Conservation (phyloP, 1,284 basidiomycete genomes). For the Schizophyllum commune region DNA sequence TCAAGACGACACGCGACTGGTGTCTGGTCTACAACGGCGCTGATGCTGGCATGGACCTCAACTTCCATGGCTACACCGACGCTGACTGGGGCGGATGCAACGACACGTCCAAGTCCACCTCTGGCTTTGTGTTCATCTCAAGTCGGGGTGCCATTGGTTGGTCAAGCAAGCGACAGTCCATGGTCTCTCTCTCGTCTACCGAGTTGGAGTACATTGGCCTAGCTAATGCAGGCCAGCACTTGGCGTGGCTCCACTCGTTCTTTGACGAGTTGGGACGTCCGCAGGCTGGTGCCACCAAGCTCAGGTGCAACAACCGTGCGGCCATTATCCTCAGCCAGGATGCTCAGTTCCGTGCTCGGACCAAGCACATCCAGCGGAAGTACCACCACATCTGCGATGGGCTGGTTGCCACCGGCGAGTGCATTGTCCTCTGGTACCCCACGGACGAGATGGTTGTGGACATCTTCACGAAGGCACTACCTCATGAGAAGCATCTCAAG, state of each 20-base stretch:
- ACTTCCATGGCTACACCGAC: conserved; percentile 12
- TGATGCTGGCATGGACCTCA: not conserved
- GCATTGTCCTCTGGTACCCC: not conserved
- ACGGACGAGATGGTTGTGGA: conserved; percentile 3
- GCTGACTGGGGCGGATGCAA: conserved; percentile 18
- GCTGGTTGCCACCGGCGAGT: not conserved
- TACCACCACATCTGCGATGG: conserved; percentile 11
- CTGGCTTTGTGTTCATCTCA: conserved; percentile 18
- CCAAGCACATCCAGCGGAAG: conserved; percentile 17
- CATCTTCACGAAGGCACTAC: conserved; percentile 2
- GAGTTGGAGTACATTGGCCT: conserved; percentile 36
- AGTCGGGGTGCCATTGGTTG: conserved; percentile 29
- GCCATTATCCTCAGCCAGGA: conserved; percentile 13
- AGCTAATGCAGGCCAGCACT: conserved; percentile 24
- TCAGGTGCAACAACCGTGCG: conserved; percentile 16
- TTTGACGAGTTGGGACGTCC: conserved; percentile 21
- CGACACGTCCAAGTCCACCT: conserved; percentile 17
- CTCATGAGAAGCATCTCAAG: not conserved
- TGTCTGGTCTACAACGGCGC: conserved; percentile 13
- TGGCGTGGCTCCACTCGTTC: conserved; percentile 28
- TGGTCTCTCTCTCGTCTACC: conserved; percentile 30
- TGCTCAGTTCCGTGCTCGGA: conserved; percentile 10
- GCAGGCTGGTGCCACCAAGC: conserved; percentile 10
- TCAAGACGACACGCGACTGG: conserved; percentile 20
- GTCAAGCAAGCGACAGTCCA: conserved; percentile 27